Conservation (phyloP, 2,329 filamentous ascomycete species). For the Aureobasidium uvarum region DNA sequence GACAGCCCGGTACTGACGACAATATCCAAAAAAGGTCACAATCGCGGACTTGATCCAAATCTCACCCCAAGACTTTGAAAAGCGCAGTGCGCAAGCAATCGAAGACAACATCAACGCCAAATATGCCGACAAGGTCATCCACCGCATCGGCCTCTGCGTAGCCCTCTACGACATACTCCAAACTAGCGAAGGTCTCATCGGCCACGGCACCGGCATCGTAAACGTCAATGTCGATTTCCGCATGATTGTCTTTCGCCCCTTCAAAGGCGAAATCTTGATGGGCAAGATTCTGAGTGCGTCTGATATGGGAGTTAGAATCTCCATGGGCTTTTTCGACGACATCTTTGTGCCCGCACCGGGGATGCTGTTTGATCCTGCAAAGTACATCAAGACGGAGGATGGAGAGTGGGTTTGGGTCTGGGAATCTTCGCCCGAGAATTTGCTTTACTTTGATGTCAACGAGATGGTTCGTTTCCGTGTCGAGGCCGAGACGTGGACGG, state of each 20-base stretch:
- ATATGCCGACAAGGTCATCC: constrained; percentile 93
- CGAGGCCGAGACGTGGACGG: constrained; percentile 85
- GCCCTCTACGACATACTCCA: constrained; percentile 88
- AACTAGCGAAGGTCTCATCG: constrained; percentile 89
- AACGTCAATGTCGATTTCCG: constrained; percentile 97
- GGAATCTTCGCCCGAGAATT: constrained; percentile 64
- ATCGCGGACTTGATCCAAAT: constrained; percentile 95
- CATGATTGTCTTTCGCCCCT: constrained; percentile 89
- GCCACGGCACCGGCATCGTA: constrained; percentile 85
- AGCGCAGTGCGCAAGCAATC: constrained; percentile 77
- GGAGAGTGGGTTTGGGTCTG: constrained; percentile 78
- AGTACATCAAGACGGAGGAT: constrained; percentile 50
- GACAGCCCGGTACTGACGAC: not conserved
- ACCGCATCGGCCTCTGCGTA: constrained; percentile 90
- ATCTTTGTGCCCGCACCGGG: constrained; percentile 70
- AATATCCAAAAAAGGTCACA: constrained; percentile 64
- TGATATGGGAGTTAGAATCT: constrained; percentile 73
- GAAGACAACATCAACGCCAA: constrained; percentile 97
- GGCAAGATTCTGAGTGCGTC: constrained; percentile 77
- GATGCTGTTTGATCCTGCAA: constrained; percentile 70
- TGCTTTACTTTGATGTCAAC: constrained; percentile 84
- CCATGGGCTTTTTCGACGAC: constrained; percentile 91
- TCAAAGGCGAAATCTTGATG: constrained; percentile 88
- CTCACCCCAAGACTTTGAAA: constrained; percentile 80
- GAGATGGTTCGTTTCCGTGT: constrained; percentile 86